A percentile compares a stretch with the other conserved stretches of the same genome.
Evolutionary conservation across 805 yeast genomes (phyloP).

Genomic region (Spencermartinsiella europaea): DNA sequence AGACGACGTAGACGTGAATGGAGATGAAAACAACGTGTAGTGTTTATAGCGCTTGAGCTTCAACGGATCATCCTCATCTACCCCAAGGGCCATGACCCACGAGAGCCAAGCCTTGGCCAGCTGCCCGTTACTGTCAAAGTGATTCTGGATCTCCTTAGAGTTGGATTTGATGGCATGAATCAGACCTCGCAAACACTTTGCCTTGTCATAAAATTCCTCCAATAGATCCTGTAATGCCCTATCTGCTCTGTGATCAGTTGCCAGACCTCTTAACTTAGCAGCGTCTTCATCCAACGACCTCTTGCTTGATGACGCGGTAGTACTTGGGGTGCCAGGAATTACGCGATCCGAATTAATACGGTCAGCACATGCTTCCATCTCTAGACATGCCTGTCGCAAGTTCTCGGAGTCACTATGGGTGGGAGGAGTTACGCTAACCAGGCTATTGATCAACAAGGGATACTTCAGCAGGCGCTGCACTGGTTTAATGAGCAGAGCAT

Average conservation of each 20-base stretch:
- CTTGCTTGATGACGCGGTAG: slow-evolving; percentile 1
- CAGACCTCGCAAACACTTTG: slow-evolving; percentile 10
- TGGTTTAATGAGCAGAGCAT: slow-evolving; percentile 40
- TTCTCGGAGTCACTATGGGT: slow-evolving; percentile 44
- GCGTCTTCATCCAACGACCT: slow-evolving; percentile 10
- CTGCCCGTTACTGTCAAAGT: slow-evolving; percentile 17
- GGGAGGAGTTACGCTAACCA: slow-evolving; percentile 29
- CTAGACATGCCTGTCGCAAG: slow-evolving; percentile 20
- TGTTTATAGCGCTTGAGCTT: slow-evolving; percentile 11
- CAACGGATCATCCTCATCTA: slow-evolving; percentile 7
- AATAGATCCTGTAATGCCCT: slow-evolving; percentile 11
- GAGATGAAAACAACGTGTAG: slow-evolving; percentile 17
- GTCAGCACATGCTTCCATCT: slow-evolving; percentile 19
- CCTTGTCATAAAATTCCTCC: slow-evolving; percentile 11
- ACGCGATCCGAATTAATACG: slow-evolving; percentile 19
- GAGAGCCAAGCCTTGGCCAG: slow-evolving; percentile 20
- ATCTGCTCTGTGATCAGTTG: slow-evolving; percentile 13
- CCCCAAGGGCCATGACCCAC: slow-evolving; percentile 13
- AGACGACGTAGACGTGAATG: slow-evolving; percentile 15
- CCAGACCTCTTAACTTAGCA: slow-evolving; percentile 5
- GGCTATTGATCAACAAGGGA: slow-evolving; percentile 33
- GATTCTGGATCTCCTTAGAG: slow-evolving; percentile 12
- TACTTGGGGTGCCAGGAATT: neutral
- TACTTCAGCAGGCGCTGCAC: slow-evolving; percentile 42
- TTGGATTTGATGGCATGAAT: slow-evolving; percentile 15